Conservation (phyloP, 306 rosid genomes). For the Prunus mume region DNA sequence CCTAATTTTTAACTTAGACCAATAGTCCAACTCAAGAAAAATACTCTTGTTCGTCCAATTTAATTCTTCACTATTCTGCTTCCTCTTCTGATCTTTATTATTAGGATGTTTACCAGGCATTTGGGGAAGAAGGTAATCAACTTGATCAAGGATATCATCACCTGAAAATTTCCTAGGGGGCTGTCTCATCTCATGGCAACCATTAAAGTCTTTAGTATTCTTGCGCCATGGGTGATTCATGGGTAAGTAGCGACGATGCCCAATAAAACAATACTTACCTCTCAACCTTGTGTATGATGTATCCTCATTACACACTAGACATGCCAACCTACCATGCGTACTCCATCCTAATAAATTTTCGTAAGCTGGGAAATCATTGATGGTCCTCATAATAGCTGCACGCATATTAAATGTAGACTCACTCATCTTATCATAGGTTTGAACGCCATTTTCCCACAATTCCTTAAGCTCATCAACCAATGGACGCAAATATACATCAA, state of each 20-base stretch:
- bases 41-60: not conserved
- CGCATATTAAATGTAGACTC: not conserved
- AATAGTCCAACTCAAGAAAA: no score
- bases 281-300: not conserved
- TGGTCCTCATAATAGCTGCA: not conserved
- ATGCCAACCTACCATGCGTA: not conserved
- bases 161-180: no score
- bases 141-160: not conserved
- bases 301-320: not conserved
- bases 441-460: not conserved
- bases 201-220: not conserved
- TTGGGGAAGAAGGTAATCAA: not conserved
- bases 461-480: slow-evolving; percentile 1
- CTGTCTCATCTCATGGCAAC: not conserved
- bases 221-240: not conserved
- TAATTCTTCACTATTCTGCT: not conserved
- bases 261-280: not conserved
- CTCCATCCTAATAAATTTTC: not conserved
- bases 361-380: not conserved
- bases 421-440: not conserved
- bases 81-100: not conserved
- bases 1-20: no score
- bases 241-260: slow-evolving; percentile 1
- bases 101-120: not conserved
- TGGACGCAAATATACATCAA: not conserved